These are phyloP conservation scores for Marasmius oreades DNA, from an alignment of 1,284 basidiomycete genomes.

Conservation along the genomic window DNA sequence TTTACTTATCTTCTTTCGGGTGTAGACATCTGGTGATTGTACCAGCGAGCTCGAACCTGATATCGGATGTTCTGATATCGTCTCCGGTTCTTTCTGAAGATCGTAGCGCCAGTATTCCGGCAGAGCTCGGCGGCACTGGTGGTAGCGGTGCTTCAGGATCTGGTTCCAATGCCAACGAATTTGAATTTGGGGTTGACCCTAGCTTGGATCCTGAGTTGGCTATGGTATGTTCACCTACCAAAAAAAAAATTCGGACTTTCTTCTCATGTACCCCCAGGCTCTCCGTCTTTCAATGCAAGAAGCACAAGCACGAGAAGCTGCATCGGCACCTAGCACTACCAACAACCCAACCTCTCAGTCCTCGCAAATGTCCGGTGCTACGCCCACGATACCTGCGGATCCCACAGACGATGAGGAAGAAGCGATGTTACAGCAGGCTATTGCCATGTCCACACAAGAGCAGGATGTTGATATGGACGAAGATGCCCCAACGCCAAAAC, in stretches of 20 bases:
- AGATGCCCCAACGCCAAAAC: conserved; percentile 10
- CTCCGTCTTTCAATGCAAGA: conserved; percentile 98
- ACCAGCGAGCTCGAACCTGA: conserved; percentile 72
- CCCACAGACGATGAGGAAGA: conserved; percentile 64
- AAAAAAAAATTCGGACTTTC: neutral
- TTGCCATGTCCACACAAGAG: conserved; percentile 52
- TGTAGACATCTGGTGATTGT: conserved; percentile 81
- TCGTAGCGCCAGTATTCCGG: conserved; percentile 62
- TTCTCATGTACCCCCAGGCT: conserved; percentile 52
- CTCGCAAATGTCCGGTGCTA: conserved; percentile 26
- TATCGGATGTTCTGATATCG: conserved; percentile 81
- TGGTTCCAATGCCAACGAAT: conserved; percentile 50
- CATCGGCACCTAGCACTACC: conserved; percentile 33
- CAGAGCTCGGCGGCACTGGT: conserved; percentile 55
- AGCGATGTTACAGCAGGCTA: conserved; percentile 59
- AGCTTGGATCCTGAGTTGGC: conserved; percentile 95
- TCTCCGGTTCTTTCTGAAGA: conserved; percentile 85
- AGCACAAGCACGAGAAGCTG: conserved; percentile 88
- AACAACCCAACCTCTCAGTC: conserved; percentile 26
- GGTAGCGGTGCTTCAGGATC: conserved; percentile 41
- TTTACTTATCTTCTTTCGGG: conserved; percentile 1
- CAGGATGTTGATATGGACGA: conserved; percentile 43
- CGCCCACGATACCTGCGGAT: conserved; percentile 31
- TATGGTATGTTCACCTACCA: conserved; percentile 59
- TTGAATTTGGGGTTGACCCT: conserved; percentile 92